Conservation (phyloP, 1,284 basidiomycete species). For the Papiliotrema laurentii region DNA sequence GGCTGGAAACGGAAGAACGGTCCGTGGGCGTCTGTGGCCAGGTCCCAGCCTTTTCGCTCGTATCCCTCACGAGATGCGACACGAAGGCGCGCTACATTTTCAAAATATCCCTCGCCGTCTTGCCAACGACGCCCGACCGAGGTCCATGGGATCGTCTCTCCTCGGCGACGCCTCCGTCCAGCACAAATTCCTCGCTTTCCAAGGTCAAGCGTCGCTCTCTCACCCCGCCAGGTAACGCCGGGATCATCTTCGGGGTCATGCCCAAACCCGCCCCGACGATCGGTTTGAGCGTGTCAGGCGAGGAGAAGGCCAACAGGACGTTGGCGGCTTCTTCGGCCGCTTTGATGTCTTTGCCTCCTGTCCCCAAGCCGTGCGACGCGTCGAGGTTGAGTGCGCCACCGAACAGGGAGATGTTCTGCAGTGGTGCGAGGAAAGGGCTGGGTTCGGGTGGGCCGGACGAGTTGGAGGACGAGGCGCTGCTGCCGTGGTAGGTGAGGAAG, state of each 20-base stretch:
- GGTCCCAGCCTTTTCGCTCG: too few species aligned
- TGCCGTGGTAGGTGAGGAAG: slow-evolving; percentile 30
- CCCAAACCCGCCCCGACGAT: slow-evolving; percentile 7
- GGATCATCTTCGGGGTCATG: slow-evolving; percentile 21
- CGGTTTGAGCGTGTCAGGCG: slow-evolving; percentile 39
- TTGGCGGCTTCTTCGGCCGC: slow-evolving; percentile 44
- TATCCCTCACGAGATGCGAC: too few species aligned
- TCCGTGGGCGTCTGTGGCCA: too few species aligned
- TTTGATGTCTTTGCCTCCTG: slow-evolving; percentile 1
- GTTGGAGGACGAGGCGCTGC: slow-evolving; percentile 6
- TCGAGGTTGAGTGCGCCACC: slow-evolving; percentile 34
- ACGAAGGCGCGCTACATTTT: slow-evolving; percentile 30
- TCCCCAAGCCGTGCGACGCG: slow-evolving; percentile 7
- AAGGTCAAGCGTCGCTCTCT: slow-evolving; percentile 18
- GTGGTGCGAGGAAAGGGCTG: slow-evolving; percentile 38
- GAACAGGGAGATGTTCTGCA: slow-evolving; percentile 37
- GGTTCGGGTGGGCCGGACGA: slow-evolving; percentile 33
- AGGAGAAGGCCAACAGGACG: slow-evolving; percentile 39
- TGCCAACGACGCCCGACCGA: slow-evolving; percentile 31
- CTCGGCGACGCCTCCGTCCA: slow-evolving; percentile 26
- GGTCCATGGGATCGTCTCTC: too few species aligned
- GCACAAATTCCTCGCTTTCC: slow-evolving; percentile 37
- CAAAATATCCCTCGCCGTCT: slow-evolving; percentile 42
- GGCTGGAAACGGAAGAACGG: too few species aligned
- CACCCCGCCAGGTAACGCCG: slow-evolving; percentile 5